These are phyloP conservation scores for Spiromastix sp. DNA, from an alignment of 2,329 filamentous ascomycete genomes.

Conservation along the genomic window DNA sequence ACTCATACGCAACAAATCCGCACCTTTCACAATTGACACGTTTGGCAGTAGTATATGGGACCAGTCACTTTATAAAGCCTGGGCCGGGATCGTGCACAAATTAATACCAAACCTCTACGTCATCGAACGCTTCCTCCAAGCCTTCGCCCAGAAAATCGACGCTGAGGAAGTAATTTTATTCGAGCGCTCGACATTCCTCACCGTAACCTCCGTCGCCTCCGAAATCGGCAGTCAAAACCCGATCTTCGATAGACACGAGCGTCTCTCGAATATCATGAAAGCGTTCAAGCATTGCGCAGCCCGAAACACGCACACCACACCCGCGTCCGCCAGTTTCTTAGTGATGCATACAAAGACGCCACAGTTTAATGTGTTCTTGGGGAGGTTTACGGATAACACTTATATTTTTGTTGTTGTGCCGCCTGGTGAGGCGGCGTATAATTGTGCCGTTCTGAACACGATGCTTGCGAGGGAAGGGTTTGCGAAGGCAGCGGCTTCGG, in stretches of 20 bases:
- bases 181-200: conserved; percentile 90
- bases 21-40: conserved; percentile 64
- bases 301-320: conserved; percentile 35
- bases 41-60: conserved; percentile 98
- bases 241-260: conserved; percentile 85
- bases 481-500: conserved; percentile 45
- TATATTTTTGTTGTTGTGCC: conserved; percentile 89
- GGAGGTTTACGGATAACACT: conserved; percentile 93
- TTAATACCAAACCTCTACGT: conserved; percentile 85
- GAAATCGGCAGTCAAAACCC: conserved; percentile 68
- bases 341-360: conserved; percentile 41
- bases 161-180: conserved; percentile 92
- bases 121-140: conserved; percentile 76
- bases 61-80: conserved; percentile 93
- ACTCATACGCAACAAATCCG: conserved; percentile 65
- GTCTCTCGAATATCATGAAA: conserved; percentile 94
- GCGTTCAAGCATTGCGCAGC: conserved; percentile 79
- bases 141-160: conserved; percentile 75
- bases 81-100: conserved; percentile 96
- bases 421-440: conserved; percentile 83
- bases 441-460: conserved; percentile 81
- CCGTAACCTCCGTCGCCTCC: conserved; percentile 84
- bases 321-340: conserved; percentile 32
- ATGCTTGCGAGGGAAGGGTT: conserved; percentile 79
- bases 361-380: conserved; percentile 87